These are phyloP conservation scores for Aspergillus chevalieri DNA, from an alignment of 2,329 filamentous ascomycete species.

Conservation along the genomic window DNA sequence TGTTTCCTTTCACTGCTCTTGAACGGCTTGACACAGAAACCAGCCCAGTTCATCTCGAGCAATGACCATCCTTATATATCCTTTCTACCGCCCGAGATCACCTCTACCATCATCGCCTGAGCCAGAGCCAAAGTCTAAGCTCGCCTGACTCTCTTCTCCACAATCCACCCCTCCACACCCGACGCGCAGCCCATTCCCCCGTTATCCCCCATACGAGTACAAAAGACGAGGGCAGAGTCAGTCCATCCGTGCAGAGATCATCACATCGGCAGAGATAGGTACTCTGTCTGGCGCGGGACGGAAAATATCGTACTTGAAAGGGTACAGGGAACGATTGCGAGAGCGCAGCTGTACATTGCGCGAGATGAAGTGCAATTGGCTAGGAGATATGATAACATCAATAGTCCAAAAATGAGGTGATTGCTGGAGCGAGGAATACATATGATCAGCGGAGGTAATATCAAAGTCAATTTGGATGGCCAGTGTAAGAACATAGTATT, in stretches of 20 bases:
- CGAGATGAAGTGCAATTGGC: neutral
- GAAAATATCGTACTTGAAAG: neutral
- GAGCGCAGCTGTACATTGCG: neutral
- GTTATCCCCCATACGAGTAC: neutral
- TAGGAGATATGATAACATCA: neutral
- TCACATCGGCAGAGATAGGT: too few species aligned
- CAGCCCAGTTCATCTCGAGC: neutral
- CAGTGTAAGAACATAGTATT: too few species aligned
- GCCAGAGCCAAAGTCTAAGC: neutral
- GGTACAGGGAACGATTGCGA: neutral
- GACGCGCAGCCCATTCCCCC: neutral
- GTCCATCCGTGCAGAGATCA: neutral
- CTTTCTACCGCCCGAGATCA: neutral
- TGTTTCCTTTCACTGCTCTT: neutral
- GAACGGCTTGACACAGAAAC: neutral
- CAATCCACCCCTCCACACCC: neutral
- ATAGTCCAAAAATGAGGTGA: neutral
- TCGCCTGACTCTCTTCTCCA: neutral
- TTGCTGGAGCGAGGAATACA: neutral
- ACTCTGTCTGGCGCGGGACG: neutral
- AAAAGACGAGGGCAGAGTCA: neutral
- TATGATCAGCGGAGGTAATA: neutral
- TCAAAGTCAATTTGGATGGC: neutral
- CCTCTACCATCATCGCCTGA: neutral
- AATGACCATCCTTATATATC: neutral